Base-by-base conservation (phyloP, 441 rosid species). In the Adansonia gregorii region DNA sequence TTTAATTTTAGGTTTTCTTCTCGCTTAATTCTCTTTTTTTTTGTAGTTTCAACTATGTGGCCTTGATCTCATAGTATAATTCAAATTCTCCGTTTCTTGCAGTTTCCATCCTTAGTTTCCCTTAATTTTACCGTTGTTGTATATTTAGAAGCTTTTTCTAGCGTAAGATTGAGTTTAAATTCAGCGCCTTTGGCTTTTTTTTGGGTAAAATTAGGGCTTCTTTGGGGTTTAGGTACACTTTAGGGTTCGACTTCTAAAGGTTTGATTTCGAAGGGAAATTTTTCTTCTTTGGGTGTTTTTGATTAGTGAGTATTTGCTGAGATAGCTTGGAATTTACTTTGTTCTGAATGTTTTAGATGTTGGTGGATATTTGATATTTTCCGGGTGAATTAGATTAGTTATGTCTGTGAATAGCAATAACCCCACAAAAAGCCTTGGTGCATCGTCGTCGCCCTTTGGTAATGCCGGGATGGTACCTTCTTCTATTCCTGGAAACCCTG, bases 331-430 rank as follows among this genome's bases (percentile, higher is more conserved):
- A 17, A 45, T 48, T 75, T 48, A 39, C 43, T 61, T 46, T 51
- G 39, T 41, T 73, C 14, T 59, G 67, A 20, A 48, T 76, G 65
- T n/a, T 65, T 64, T 75, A 75, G 71, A 39, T 55, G 48, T 75
- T 75, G 70, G 74, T 6, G 64, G 45, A 19, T 67, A 22, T 60
- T 6, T 41, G 59, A 45, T 15, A 45, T 17, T 73, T 69, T 79
- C 35, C 49, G 20, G 68, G 51, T 39, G 73, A 68, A 58, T 69
- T 63, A 43, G 73, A 41, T 65, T 77, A 78, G 60, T 45, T 35
- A 91, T 93, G 94, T 83, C 94, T 41, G 77, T 83, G 80, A 95
- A 87, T 83, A 89, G 84, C 65, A 89, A 88, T 76, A 89, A 87
- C 58, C 89, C 84, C 11, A 77, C 89, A 24, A 92, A 89, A 85